Base-by-base conservation (phyloP, 768 basidiomycete genomes). In the Tulasnella sp. region DNA sequence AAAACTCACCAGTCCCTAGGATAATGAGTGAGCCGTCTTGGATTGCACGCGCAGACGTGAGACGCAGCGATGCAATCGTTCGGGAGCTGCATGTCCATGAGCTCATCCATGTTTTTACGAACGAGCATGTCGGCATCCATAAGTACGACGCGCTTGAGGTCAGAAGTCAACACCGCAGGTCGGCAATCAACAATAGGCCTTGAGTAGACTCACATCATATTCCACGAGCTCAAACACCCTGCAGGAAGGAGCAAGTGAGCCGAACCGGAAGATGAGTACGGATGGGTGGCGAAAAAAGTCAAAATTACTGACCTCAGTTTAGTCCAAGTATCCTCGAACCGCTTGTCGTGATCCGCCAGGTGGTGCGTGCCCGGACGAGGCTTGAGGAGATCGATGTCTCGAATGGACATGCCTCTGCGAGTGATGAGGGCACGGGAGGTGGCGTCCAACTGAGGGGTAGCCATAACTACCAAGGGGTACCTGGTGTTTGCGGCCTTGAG, bases 1-100 rank as follows among this genome's bases (percentile, higher is more conserved):
- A n/a, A n/a, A n/a, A 63, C 72, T 67, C 50, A 76, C 96, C 94
- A 99, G 66, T 96, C 91, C 3, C 69, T 64, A 6, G 94, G 94
- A 70, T 99, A 99, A 68, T 93, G 88, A 2, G 74, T 60, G 17
- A 94, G 67, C 65, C 80, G 83, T 36, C 81, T 78, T 6, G 93
- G 94, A 69, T 99, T 99, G 72, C 94, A 99, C 3, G 91, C 82
- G 65, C 94, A 99, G 12, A 81, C 92, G 62, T 94, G 93, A 0
- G 74, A 77, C 0, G 91, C 92, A 4, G 89, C 92, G 57, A 97
- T 92, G 69, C 83, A 80, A 61, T 82, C 86, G 11, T 67, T 58
- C 2, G 74, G 75, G 4, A 94, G 70, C 29, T 71, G 65, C 15
- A 79, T 57, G 25, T 75, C 70, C 59, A 70, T 63, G 21, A 71